Evolutionary conservation across 495 filamentous ascomycete species (phyloP).

Genomic region (Tuber umbilicatum): DNA sequence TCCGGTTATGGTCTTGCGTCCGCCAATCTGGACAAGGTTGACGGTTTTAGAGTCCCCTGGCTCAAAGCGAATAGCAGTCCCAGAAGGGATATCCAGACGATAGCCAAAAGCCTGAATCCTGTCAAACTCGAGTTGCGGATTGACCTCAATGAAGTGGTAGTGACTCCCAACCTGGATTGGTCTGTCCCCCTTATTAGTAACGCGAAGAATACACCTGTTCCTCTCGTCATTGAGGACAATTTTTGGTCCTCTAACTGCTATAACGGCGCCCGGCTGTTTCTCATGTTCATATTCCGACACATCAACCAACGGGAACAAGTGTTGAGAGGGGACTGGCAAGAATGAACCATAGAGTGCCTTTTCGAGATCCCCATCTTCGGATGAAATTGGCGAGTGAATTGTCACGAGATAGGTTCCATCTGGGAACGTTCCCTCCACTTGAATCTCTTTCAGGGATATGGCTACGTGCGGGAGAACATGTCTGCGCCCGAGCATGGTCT

Average conservation of each 20-base stretch:
- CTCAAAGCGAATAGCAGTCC: slow-evolving; percentile 90
- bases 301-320: slow-evolving; percentile 44
- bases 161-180: slow-evolving; percentile 78
- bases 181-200: slow-evolving; percentile 82
- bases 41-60: slow-evolving; percentile 91
- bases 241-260: slow-evolving; percentile 58
- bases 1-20: slow-evolving; percentile 71
- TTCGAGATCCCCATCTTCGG: slow-evolving; percentile 78
- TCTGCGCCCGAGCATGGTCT: slow-evolving; percentile 86
- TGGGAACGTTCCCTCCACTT: slow-evolving; percentile 90
- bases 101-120: slow-evolving; percentile 76
- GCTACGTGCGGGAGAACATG: slow-evolving; percentile 83
- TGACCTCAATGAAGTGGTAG: slow-evolving; percentile 94
- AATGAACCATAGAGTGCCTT: slow-evolving; percentile 89
- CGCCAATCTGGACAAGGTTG: slow-evolving; percentile 84
- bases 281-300: slow-evolving; percentile 57
- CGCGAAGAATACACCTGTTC: slow-evolving; percentile 63
- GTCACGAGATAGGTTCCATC: slow-evolving; percentile 92
- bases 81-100: slow-evolving; percentile 82
- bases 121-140: slow-evolving; percentile 86
- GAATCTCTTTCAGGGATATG: slow-evolving; percentile 68
- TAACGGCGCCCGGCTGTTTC: slow-evolving; percentile 71
- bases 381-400: slow-evolving; percentile 80
- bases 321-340: slow-evolving; percentile 66
- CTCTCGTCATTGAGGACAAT: slow-evolving; percentile 69